Base-by-base conservation (phyloP, 164 flowering plant species). In the Sextonia rubra region DNA sequence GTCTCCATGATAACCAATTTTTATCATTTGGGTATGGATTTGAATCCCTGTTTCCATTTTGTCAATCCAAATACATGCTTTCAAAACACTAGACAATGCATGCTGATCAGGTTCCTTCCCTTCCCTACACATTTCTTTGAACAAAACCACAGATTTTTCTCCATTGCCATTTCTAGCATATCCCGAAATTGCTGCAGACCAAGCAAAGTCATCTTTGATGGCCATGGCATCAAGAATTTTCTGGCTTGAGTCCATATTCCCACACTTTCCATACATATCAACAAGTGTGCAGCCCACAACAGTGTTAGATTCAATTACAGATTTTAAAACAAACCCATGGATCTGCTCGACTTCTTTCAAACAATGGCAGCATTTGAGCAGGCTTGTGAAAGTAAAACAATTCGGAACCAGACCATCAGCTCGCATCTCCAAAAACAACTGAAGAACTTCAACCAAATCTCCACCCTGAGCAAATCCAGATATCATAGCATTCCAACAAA, bases 401-500 rank as follows among this genome's bases (percentile, higher is more conserved):
- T 80, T 77, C 3, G 80, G 80, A 30, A 65, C 74, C 48, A 77
- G 68, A 62, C 74, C 76, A 29, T 77, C 77, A 23, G 64, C 74
- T 73, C 44, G 71, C 80, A 77, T 76, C 37, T 69, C 69, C 2
- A 27, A 60, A 72, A 80, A 25, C 69, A 80, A 60, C 67, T 66
- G 64, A 26, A 74, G 15, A 66, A 72, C 79, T 58, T 75, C 74
- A 60, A 27, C 47, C 64, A 7, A 60, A 58, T 71, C 71, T 47
- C 80, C 64, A 52, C 17, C 58, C n/a, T 81, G 72, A 2, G 82
- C 72, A 68, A 73, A 87, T 61, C 82, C 67, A 15, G 88, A 82
- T 29, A 89, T 55, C 85, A 89, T 63, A 47, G 87, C 75, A 37
- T 85, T 89, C 90, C 92, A 87, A 27, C 80, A 30, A 56, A 89